These are phyloP conservation scores for Lichtheimia ramosa DNA, from an alignment of 371 early-diverging fungal species.

Conservation along the genomic window DNA sequence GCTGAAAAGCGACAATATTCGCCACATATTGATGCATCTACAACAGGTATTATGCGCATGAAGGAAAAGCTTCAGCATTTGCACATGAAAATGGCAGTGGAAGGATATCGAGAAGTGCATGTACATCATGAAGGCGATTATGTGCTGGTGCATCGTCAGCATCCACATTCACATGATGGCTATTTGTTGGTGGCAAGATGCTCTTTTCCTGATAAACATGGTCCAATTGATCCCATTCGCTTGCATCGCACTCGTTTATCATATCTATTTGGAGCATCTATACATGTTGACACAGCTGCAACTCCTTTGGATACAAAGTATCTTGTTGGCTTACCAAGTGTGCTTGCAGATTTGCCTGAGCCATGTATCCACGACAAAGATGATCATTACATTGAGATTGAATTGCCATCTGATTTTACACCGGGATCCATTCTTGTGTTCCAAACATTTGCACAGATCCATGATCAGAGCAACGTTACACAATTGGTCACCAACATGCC, in stretches of 20 bases:
- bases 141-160: conserved; percentile 88
- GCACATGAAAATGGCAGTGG: conserved; percentile 79
- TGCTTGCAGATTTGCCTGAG: conserved; percentile 43
- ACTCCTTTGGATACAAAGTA: conserved; percentile 21
- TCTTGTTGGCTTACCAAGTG: conserved; percentile 59
- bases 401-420: conserved; percentile 59
- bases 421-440: conserved; percentile 75
- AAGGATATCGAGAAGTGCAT: conserved; percentile 87
- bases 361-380: conserved; percentile 45
- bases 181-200: conserved; percentile 88
- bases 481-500: conserved; percentile 42
- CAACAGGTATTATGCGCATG: conserved; percentile 63
- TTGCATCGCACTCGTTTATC: conserved; percentile 62
- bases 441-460: conserved; percentile 53
- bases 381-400: conserved; percentile 59
- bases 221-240: conserved; percentile 58
- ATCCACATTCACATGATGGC: conserved; percentile 88
- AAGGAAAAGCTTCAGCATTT: conserved; percentile 75
- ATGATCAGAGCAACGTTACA: conserved; percentile 34
- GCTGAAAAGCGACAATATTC: conserved; percentile 81
- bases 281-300: conserved; percentile 32
- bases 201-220: conserved; percentile 63
- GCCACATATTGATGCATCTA: conserved; percentile 43
- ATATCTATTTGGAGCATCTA: conserved; percentile 53
- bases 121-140: conserved; percentile 94